These are phyloP conservation scores for Sindora glabra DNA, from an alignment of 306 rosid species.

Conservation along the genomic window DNA sequence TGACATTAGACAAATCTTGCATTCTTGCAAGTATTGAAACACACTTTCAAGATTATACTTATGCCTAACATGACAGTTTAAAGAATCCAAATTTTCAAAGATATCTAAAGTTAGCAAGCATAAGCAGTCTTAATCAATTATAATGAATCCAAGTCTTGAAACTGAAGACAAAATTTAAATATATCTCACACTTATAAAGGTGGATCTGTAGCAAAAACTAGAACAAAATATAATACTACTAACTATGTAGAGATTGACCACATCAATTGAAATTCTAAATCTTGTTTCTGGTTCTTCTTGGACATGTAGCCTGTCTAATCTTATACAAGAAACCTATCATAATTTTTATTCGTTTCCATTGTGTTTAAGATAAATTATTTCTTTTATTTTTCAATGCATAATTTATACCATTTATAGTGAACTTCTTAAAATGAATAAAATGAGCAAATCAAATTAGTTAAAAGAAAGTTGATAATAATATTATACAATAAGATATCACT, in stretches of 20 bases:
- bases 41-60: no score
- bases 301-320: neutral
- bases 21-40: no score
- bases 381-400: neutral
- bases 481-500: conserved; percentile 88
- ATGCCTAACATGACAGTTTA: no score
- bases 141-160: no score
- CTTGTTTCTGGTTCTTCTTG: neutral
- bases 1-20: no score
- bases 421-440: neutral
- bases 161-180: no score
- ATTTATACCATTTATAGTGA: neutral
- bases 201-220: no score
- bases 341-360: neutral
- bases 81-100: no score
- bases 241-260: neutral
- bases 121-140: no score
- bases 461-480: conserved; percentile 16
- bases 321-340: neutral
- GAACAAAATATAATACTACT: neutral
- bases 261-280: neutral
- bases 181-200: no score
- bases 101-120: no score
- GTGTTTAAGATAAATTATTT: neutral
- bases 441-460: neutral